Base-by-base conservation (phyloP, 2,329 filamentous ascomycete genomes). In the Epicoccum nigrum region DNA sequence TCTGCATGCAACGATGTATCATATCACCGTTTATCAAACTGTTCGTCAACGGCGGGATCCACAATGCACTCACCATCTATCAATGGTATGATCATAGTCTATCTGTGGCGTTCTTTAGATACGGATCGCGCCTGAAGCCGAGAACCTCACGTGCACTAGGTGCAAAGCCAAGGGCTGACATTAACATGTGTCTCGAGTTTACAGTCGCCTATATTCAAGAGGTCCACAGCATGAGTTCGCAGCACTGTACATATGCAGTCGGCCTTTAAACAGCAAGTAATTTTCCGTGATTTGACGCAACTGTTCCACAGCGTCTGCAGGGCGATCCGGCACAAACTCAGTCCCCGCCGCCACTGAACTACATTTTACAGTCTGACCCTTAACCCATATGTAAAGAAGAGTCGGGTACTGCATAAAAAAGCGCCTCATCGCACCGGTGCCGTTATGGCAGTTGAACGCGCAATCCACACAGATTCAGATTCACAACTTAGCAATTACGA, bases 241-340 rank as follows among this genome's bases (percentile, higher is more conserved):
- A 37, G 25, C n/a, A 12, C 19, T 21, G 12, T 38, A 33, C 20
- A 39, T 39, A 32, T 52, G 49, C 37, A 32, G 25, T 5, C 27
- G n/a, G 15, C 42, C 37, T 46, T 20, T 6, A 39, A 15, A 43
- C 27, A 38, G 43, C 43, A 43, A 39, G 28, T 39, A n/a, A 47
- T 52, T 15, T 46, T 21, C 15, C 15, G 20, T n/a, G 13, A 28
- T 19, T 23, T 31, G 37, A 43, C 17, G 20, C 19, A 12, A 32
- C 23, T 32, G 31, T 45, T 45, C n/a, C 42, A 51, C 41, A 37
- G 19, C 31, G 30, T n/a, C 37, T 45, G 43, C 49, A 52, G 32
- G 32, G 27, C 49, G 20, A 11, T 38, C 20, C 38, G 43, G 49
- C 49, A 20, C 38, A 23, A 15, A 35, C 41, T 30, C 17, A 35